Base-by-base conservation (phyloP, 148 eudicot genomes). In the Amaranthus hypochondriacus region DNA sequence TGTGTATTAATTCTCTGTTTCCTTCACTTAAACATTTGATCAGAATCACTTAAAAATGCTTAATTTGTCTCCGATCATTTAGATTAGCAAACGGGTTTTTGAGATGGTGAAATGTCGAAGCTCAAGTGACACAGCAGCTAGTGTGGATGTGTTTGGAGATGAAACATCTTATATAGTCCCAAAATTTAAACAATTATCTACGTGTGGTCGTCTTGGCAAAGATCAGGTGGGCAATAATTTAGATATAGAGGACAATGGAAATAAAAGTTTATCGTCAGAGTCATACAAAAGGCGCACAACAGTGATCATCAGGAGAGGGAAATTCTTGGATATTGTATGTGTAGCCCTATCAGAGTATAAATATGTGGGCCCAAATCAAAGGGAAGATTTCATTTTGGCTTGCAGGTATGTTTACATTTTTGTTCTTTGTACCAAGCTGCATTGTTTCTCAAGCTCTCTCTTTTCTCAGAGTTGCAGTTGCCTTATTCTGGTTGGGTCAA, bases 41-140 rank as follows among this genome's bases (percentile, higher is more conserved):
- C 62, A 70, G 58, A 61, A 13, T 44, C 28, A 28, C 10, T 50
- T 59, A 7, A 48, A 21, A 51, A 48, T 48, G 14, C n/a, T 43
- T 3, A 43, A 44, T 71, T 66, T 11, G n/a, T 13, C 48, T 4
- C 15, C 18, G 18, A 57, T 21, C 70, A 13, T 77, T 64, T 85
- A 95, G 99, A 95, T 95, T 70, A 95, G 99, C 87, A 84, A 83
- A 83, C 83, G 90, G 82, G 94, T 92, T 52, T 92, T 95, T 82
- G 97, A 92, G 72, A 66, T 83, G 82, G 86, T 92, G 81, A 95
- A 85, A 81, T 80, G 70, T 78, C 88, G 80, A 81, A 79, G 79
- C 74, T 73, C 77, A 44, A 86, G 54, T 56, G 88, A 89, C 66
- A 80, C 78, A 74, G 67, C 84, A 18, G 70, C 78, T 4, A 78